These are phyloP conservation scores for Tuber aestivum DNA, from an alignment of 495 filamentous ascomycete genomes.

Conservation along the genomic window DNA sequence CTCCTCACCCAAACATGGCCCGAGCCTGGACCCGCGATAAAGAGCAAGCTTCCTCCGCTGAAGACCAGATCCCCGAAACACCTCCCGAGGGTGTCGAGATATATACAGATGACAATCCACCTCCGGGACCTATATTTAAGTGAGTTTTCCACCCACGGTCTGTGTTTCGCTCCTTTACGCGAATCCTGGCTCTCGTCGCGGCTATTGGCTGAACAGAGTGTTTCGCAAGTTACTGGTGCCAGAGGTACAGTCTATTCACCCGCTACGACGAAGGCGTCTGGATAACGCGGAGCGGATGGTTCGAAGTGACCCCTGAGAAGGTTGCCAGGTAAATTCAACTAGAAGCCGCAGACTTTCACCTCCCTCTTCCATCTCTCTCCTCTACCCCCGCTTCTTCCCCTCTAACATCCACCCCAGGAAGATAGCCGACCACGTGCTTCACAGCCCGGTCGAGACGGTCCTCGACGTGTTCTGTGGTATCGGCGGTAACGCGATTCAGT, in stretches of 20 bases:
- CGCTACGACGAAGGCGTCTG: constrained; percentile 76
- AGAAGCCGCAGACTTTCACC: constrained; percentile 12
- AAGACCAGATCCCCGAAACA: background rate
- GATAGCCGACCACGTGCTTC: constrained; percentile 68
- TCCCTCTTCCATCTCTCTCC: background rate
- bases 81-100: constrained; percentile 5
- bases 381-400: constrained; percentile 7
- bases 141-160: background rate
- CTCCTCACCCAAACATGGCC: background rate
- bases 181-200: constrained; percentile 1
- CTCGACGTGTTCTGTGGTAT: constrained; percentile 88
- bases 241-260: constrained; percentile 77
- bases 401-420: constrained; percentile 49
- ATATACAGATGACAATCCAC: constrained; percentile 16
- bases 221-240: constrained; percentile 61
- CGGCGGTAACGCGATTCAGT: constrained; percentile 92
- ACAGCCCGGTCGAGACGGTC: constrained; percentile 50
- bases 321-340: constrained; percentile 62
- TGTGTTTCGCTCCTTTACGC: background rate
- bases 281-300: constrained; percentile 91
- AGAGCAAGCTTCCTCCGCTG: background rate
- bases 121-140: background rate
- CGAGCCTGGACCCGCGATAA: constrained; percentile 3
- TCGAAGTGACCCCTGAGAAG: constrained; percentile 87
- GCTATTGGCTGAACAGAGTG: background rate